Percentiles rank a stretch among this genome's conserved stretches.
phyloP scores from a whole-genome alignment of 352 stramenopile genomes.

The Globisporangium megalacanthum region DNA sequence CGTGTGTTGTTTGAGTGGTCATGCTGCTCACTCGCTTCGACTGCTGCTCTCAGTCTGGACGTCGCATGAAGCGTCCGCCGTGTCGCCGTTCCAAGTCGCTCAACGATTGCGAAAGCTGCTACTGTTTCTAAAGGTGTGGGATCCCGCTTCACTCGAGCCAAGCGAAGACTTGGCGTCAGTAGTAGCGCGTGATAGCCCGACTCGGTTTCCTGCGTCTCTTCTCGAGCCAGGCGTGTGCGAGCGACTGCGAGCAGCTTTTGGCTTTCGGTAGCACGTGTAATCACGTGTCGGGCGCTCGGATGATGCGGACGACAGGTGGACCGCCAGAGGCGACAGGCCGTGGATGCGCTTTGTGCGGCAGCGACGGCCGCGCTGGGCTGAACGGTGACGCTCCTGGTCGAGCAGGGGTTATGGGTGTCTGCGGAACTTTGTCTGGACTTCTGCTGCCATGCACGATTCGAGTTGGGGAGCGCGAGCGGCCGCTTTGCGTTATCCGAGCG shows the following conservation, averaged over 20 bases:
- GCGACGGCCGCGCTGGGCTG: constrained; percentile 4
- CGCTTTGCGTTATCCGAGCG: not conserved
- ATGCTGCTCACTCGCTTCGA: not conserved
- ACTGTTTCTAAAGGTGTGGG: constrained; percentile 52
- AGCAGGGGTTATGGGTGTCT: not conserved
- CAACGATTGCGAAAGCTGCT: constrained; percentile 47
- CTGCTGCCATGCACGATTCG: constrained; percentile 14
- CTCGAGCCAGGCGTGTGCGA: constrained; percentile 13
- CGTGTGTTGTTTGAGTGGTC: not conserved
- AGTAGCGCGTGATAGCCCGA: constrained; percentile 21
- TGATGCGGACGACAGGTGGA: constrained; percentile 32
- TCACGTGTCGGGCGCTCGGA: constrained; percentile 24
- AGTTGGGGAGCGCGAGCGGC: constrained; percentile 5
- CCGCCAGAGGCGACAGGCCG: constrained; percentile 41
- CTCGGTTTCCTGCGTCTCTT: constrained; percentile 32
- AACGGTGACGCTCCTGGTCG: not conserved
- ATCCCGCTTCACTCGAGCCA: constrained; percentile 25
- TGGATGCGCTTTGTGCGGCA: constrained; percentile 8
- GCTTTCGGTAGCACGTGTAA: constrained; percentile 18
- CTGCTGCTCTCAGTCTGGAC: constrained; percentile 20
- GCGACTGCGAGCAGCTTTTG: constrained; percentile 30
- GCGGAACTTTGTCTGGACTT: not conserved
- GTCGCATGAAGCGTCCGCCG: constrained; percentile 8
- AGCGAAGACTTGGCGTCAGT: constrained; percentile 18
- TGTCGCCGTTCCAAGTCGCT: constrained; percentile 30